phyloP scores from a whole-genome alignment of 2,329 filamentous ascomycete genomes.

The Corniculantispora saksenae region DNA sequence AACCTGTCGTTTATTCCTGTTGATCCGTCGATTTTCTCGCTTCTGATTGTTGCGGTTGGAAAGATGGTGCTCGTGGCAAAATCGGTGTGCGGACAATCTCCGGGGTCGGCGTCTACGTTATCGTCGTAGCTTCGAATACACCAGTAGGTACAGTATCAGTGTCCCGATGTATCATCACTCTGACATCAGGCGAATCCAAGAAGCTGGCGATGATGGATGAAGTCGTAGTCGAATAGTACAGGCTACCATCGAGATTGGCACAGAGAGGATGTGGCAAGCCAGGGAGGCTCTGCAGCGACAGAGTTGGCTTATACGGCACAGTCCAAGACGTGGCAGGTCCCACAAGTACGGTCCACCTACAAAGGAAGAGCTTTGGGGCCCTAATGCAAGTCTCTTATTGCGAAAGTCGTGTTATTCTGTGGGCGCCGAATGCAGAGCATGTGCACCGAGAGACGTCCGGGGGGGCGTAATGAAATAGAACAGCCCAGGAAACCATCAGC shows the following conservation, averaged over 20 bases:
- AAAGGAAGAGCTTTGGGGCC: neutral
- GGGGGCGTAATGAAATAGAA: neutral
- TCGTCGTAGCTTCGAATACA: neutral
- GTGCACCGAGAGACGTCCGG: neutral
- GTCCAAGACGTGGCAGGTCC: conserved; percentile 9
- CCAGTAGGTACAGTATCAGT: neutral
- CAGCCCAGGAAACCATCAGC: neutral
- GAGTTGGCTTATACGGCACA: conserved; percentile 10
- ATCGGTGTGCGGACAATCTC: neutral
- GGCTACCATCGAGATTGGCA: neutral
- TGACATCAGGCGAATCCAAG: neutral
- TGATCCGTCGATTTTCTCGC: no score
- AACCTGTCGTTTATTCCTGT: neutral
- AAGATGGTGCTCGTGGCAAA: neutral
- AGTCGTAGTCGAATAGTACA: neutral
- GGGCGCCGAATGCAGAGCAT: neutral
- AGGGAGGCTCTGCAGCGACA: conserved; percentile 6
- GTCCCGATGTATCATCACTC: no score
- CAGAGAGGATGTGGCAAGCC: neutral
- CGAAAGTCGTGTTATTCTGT: neutral
- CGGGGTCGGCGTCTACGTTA: neutral
- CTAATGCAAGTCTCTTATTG: conserved; percentile 11
- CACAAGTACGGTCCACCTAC: conserved; percentile 10
- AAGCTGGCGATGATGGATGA: neutral
- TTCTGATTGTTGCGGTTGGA: neutral